Conservation (phyloP, 805 yeast species). For the Wickerhamiella shivajii region DNA sequence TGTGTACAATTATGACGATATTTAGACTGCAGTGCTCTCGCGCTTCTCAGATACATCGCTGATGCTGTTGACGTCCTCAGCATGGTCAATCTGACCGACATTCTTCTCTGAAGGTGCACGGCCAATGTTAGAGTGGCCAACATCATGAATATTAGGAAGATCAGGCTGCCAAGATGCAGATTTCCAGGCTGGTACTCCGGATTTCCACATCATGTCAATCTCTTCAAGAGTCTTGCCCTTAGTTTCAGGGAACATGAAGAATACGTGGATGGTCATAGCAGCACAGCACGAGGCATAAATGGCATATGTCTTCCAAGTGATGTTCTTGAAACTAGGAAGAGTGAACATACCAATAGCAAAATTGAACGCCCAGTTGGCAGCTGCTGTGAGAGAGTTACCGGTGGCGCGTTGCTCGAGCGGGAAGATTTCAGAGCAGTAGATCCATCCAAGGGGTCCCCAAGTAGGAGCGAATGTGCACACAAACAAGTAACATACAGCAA, state of each 20-base stretch:
- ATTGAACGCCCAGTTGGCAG: slow-evolving; percentile 71
- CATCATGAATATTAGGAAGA: slow-evolving; percentile 14
- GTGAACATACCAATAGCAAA: slow-evolving; percentile 58
- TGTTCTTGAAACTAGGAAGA: slow-evolving; percentile 59
- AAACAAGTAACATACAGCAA: slow-evolving; percentile 43
- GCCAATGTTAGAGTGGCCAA: slow-evolving; percentile 19
- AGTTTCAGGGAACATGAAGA: slow-evolving; percentile 46
- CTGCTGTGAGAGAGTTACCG: slow-evolving; percentile 56
- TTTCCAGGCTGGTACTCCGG: slow-evolving; percentile 17
- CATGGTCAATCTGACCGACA: slow-evolving; percentile 1
- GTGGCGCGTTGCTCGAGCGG: slow-evolving; percentile 64
- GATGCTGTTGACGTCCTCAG: slow-evolving; percentile 6
- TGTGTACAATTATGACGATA: no score
- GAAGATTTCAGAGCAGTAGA: slow-evolving; percentile 43
- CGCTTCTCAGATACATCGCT: no score
- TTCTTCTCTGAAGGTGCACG: slow-evolving; percentile 16
- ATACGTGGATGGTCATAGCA: slow-evolving; percentile 43
- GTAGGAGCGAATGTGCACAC: slow-evolving; percentile 66
- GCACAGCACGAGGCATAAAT: slow-evolving; percentile 62
- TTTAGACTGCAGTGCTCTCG: no score
- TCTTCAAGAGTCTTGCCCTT: slow-evolving; percentile 55
- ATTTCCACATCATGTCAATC: slow-evolving; percentile 44
- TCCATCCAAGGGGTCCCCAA: slow-evolving; percentile 80
- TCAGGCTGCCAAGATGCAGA: slow-evolving; percentile 15
- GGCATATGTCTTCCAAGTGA: slow-evolving; percentile 51